phyloP scores from a whole-genome alignment of 164 flowering plant species.

The Magnolia kwangsiensis region DNA sequence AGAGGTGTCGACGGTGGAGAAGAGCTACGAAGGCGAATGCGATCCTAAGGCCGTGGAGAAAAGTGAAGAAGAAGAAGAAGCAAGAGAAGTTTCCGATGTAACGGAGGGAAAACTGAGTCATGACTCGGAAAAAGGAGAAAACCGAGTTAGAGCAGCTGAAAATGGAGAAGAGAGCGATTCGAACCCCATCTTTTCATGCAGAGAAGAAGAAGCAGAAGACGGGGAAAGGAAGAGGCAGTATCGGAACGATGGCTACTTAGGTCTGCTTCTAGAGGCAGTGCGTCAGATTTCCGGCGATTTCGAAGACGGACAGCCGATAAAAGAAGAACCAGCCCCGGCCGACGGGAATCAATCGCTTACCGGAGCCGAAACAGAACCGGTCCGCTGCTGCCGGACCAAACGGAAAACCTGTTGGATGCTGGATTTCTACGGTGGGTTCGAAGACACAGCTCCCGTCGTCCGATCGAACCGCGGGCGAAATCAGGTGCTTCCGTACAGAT shows the following conservation, averaged over 20 bases:
- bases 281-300: constrained; percentile 30
- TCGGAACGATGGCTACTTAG: constrained; percentile 22
- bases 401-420: constrained; percentile 12
- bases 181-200: background rate
- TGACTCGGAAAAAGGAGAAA: constrained; percentile 5
- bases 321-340: background rate
- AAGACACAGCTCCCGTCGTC: constrained; percentile 42
- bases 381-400: background rate
- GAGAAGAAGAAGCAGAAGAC: constrained; percentile 1
- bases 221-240: background rate
- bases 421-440: constrained; percentile 24
- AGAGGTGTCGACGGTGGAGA: constrained; percentile 14
- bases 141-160: background rate
- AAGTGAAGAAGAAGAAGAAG: constrained; percentile 4
- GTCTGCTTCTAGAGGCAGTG: constrained; percentile 44
- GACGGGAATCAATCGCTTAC: too few relatives aligned
- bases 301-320: constrained; percentile 3
- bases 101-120: constrained; percentile 1
- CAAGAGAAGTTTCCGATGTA: constrained; percentile 24
- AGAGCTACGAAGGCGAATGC: constrained; percentile 26
- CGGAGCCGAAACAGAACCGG: background rate
- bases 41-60: constrained; percentile 8
- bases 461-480: constrained; percentile 48
- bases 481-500: constrained; percentile 43
- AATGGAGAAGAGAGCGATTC: constrained; percentile 6